phyloP scores from a whole-genome alignment of 257 asterid species.

The Gentiana macrophylla region DNA sequence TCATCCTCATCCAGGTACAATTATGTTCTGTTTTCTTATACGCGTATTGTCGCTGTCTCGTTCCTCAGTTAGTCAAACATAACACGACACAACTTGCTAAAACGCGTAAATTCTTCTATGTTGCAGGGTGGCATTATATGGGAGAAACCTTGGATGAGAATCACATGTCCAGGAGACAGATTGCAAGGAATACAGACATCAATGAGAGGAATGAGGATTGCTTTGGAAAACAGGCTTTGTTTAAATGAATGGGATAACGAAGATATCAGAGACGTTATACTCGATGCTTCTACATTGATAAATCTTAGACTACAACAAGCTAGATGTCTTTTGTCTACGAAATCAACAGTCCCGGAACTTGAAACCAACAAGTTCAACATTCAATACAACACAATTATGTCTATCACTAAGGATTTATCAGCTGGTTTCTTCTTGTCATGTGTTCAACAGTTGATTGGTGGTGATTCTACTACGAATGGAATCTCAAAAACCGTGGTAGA shows the following conservation, averaged over 20 bases:
- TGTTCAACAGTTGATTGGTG: slow-evolving; percentile 13
- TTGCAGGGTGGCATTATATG: slow-evolving; percentile 47
- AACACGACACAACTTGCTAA: no score
- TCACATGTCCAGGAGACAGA: slow-evolving; percentile 22
- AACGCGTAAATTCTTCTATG: no score
- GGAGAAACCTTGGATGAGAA: slow-evolving; percentile 47
- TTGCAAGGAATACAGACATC: slow-evolving; percentile 35
- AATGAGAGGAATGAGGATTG: slow-evolving; percentile 49
- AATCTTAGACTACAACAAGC: slow-evolving; percentile 30
- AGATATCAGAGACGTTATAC: slow-evolving; percentile 17
- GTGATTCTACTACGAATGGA: slow-evolving; percentile 2
- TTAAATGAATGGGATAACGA: slow-evolving; percentile 14
- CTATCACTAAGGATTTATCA: slow-evolving; percentile 18
- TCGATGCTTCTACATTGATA: slow-evolving; percentile 17
- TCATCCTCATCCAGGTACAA: slow-evolving; percentile 29
- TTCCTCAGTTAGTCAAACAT: no score
- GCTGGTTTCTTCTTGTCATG: slow-evolving; percentile 48
- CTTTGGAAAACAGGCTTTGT: slow-evolving; percentile 20
- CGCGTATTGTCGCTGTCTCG: slow-evolving; percentile 8
- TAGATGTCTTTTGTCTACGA: slow-evolving; percentile 15
- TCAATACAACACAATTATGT: slow-evolving; percentile 14
- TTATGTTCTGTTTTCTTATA: no score
- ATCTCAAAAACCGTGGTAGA: not conserved
- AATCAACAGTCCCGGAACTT: slow-evolving; percentile 13
- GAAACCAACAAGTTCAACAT: slow-evolving; percentile 7